Conservation (phyloP, 495 filamentous ascomycete species). For the Podospora pseudopauciseta region DNA sequence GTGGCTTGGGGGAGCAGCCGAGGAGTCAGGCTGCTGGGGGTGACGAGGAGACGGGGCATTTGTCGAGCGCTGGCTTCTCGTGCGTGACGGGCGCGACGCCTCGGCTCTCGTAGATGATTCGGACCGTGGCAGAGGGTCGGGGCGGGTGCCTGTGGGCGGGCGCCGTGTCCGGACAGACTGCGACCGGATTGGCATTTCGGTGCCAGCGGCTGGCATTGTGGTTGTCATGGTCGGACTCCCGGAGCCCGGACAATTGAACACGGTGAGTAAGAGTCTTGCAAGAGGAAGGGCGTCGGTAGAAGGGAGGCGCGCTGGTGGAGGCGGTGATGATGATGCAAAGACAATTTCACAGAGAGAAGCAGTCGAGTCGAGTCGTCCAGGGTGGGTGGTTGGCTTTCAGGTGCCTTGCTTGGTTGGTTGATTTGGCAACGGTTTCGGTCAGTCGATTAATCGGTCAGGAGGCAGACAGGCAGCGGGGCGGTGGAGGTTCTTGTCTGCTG, state of each 20-base stretch:
- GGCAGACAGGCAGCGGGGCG: conserved; percentile 5
- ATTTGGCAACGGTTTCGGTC: not conserved
- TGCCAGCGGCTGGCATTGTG: conserved; percentile 25
- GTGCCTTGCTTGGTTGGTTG: not conserved
- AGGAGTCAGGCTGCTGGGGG: conserved; percentile 47
- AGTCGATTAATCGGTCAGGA: conserved; percentile 10
- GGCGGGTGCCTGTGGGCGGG: conserved; percentile 31
- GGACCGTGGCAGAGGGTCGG: conserved; percentile 32
- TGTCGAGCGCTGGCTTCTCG: conserved; percentile 37
- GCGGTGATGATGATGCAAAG: conserved; percentile 1
- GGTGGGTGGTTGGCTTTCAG: not conserved
- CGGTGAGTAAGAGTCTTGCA: not conserved
- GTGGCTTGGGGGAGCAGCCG: conserved; percentile 44
- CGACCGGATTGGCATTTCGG: conserved; percentile 35
- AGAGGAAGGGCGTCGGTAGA: not conserved
- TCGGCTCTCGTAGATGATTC: conserved; percentile 38
- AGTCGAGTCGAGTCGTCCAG: conserved; percentile 1
- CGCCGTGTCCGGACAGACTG: conserved; percentile 36
- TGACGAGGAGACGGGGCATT: conserved; percentile 25
- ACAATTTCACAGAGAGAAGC: conserved; percentile 5
- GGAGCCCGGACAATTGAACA: not conserved
- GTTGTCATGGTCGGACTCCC: conserved; percentile 27
- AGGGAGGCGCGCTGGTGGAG: not conserved
- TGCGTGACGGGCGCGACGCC: conserved; percentile 42
- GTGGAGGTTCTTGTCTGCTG: conserved; percentile 4